Evolutionary conservation across 495 filamentous ascomycete genomes (phyloP).

Genomic region (Aspergillus taichungensis): DNA sequence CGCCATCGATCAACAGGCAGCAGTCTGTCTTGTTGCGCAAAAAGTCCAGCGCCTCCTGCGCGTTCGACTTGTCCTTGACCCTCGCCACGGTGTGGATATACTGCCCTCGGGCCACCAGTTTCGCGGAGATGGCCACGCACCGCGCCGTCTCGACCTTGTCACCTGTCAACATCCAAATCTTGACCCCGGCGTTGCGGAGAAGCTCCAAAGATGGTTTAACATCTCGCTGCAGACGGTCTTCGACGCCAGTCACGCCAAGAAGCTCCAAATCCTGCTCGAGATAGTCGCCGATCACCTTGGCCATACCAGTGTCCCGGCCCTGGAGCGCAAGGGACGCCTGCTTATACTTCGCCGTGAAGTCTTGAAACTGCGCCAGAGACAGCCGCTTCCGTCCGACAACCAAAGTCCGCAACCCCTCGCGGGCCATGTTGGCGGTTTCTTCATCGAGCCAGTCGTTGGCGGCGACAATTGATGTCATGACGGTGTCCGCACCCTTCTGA

Average conservation of each 20-base stretch:
- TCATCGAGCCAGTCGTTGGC: constrained; percentile 98
- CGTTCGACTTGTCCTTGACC: constrained; percentile 45
- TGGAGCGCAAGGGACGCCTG: constrained; percentile 72
- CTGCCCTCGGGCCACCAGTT: constrained; percentile 89
- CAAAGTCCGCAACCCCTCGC: constrained; percentile 88
- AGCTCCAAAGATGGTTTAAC: constrained; percentile 93
- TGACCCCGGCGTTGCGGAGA: constrained; percentile 95
- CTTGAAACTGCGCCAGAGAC: constrained; percentile 63
- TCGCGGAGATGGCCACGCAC: constrained; percentile 90
- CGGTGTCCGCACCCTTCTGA: constrained; percentile 96
- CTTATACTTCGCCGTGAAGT: constrained; percentile 67
- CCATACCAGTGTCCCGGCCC: constrained; percentile 72
- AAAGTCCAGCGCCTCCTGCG: constrained; percentile 78
- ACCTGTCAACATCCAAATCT: constrained; percentile 99
- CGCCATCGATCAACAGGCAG: constrained; percentile 90
- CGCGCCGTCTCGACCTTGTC: constrained; percentile 98
- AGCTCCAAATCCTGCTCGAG: constrained; percentile 87
- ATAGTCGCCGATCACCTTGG: constrained; percentile 65
- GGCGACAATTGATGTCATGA: constrained; percentile 89
- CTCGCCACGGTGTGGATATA: constrained; percentile 93
- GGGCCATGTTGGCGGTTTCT: constrained; percentile 97
- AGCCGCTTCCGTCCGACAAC: constrained; percentile 85
- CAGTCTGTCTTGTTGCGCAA: constrained; percentile 81
- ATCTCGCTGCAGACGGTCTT: constrained; percentile 90
- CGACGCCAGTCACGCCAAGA: constrained; percentile 92